These are phyloP conservation scores for Ophiocordyceps polyrhachis-furcata DNA, from an alignment of 2,329 filamentous ascomycete genomes.

Conservation along the genomic window DNA sequence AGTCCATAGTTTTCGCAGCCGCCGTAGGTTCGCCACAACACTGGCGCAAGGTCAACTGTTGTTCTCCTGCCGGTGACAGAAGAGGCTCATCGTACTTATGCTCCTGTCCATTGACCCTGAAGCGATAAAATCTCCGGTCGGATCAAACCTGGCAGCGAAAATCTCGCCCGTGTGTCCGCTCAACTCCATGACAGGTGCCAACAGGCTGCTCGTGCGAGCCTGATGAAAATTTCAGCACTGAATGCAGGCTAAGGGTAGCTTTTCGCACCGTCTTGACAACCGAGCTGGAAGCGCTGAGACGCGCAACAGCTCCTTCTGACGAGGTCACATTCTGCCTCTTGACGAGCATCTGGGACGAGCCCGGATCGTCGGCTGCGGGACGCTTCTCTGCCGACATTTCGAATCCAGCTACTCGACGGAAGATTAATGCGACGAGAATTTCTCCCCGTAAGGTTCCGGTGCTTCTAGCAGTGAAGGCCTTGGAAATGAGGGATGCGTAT, in stretches of 20 bases:
- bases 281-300: conserved; percentile 30
- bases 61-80: background rate
- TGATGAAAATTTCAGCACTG: conserved; percentile 24
- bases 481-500: background rate
- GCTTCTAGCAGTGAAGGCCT: background rate
- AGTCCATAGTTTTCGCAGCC: conserved; percentile 88
- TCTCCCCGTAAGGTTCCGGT: background rate
- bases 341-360: conserved; percentile 61
- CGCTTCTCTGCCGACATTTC: conserved; percentile 86
- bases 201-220: conserved; percentile 61
- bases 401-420: background rate
- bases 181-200: conserved; percentile 88
- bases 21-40: conserved; percentile 86
- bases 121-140: conserved; percentile 71
- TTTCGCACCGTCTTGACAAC: conserved; percentile 31
- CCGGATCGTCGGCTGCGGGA: conserved; percentile 69
- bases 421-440: background rate
- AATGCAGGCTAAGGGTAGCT: no score
- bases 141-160: conserved; percentile 79
- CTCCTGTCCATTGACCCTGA: conserved; percentile 90
- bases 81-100: conserved; percentile 42
- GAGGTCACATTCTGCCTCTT: conserved; percentile 63
- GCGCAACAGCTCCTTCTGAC: conserved; percentile 27
- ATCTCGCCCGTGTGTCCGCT: conserved; percentile 71
- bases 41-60: conserved; percentile 21